A percentile compares a stretch with the other conserved stretches of the same genome.
Evolutionary conservation across 2,329 filamentous ascomycete species (phyloP).

Genomic region (Fonsecaea nubica): DNA sequence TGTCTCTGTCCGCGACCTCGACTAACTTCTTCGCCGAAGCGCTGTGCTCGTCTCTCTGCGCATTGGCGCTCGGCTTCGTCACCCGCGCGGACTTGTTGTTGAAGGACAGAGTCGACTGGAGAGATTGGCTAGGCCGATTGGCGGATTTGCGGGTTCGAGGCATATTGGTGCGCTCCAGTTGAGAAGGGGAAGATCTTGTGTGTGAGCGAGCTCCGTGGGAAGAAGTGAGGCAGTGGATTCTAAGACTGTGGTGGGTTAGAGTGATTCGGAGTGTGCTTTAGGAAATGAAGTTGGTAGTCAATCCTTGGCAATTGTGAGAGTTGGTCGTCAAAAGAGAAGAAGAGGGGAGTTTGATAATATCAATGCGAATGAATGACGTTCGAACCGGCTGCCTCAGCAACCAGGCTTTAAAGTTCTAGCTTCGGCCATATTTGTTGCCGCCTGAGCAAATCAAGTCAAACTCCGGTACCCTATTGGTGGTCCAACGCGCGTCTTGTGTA

Average conservation of each 20-base stretch:
- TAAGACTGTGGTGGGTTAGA: neutral
- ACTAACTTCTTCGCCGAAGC: constrained; percentile 46
- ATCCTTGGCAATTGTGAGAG: too few species aligned
- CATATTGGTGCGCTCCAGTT: constrained; percentile 13
- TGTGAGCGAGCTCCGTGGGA: neutral
- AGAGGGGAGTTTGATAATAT: neutral
- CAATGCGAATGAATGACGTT: neutral
- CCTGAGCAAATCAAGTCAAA: neutral
- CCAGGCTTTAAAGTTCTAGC: neutral
- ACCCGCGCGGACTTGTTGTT: constrained; percentile 62
- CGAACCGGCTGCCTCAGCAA: constrained; percentile 2
- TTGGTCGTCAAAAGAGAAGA: neutral
- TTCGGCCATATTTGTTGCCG: constrained; percentile 4
- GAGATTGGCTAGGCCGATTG: neutral
- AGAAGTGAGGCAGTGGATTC: neutral
- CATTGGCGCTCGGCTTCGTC: constrained; percentile 59
- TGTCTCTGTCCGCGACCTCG: constrained; percentile 25
- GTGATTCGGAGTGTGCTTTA: neutral
- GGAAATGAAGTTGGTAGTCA: neutral
- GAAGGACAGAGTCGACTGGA: constrained; percentile 69
- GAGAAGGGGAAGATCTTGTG: neutral
- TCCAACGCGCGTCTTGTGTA: neutral
- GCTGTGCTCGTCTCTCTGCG: constrained; percentile 34
- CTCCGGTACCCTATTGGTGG: neutral
- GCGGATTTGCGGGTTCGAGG: constrained; percentile 31